A percentile compares a stretch with the other conserved stretches of the same genome.
phyloP scores from a whole-genome alignment of 495 filamentous ascomycete species.

The Trichocladium antarcticum region DNA sequence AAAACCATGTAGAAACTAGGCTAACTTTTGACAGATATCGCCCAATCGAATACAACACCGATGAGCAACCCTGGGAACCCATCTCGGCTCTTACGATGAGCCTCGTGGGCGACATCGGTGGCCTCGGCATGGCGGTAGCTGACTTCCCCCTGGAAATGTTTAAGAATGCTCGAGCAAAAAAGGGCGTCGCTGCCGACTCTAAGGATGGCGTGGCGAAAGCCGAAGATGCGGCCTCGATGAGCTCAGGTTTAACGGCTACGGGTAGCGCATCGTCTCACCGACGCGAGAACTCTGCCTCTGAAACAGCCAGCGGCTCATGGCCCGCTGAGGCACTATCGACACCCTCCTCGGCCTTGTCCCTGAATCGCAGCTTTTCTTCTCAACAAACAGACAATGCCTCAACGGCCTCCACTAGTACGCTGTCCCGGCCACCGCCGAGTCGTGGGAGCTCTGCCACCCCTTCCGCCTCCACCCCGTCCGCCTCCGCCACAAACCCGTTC shows the following conservation, averaged over 20 bases:
- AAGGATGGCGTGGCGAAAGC: not conserved
- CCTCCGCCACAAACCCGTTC: slow-evolving; percentile 7
- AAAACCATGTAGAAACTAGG: not conserved
- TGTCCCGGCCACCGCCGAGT: slow-evolving; percentile 4
- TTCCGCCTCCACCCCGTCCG: not conserved
- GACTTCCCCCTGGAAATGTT: slow-evolving; percentile 72
- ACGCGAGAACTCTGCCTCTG: not conserved
- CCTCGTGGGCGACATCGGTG: slow-evolving; percentile 61
- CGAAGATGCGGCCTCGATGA: not conserved
- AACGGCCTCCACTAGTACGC: not conserved
- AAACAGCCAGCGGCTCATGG: not conserved
- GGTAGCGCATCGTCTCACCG: not conserved
- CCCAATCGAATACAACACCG: slow-evolving; percentile 56
- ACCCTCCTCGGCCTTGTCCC: not conserved
- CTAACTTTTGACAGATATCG: slow-evolving; percentile 44
- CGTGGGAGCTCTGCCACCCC: slow-evolving; percentile 1
- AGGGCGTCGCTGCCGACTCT: slow-evolving; percentile 6
- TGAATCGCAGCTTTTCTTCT: not conserved
- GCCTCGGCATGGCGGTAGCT: slow-evolving; percentile 67
- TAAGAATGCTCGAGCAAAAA: slow-evolving; percentile 30
- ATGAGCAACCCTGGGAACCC: slow-evolving; percentile 61
- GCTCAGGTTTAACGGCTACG: not conserved
- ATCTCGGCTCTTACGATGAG: slow-evolving; percentile 62
- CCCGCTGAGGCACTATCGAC: not conserved
- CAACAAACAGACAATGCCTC: not conserved